A percentile compares a stretch with the other conserved stretches of the same genome.
These are phyloP conservation scores for Backusella tuberculispora DNA, from an alignment of 192 early-diverging fungal genomes.

Conservation along the genomic window DNA sequence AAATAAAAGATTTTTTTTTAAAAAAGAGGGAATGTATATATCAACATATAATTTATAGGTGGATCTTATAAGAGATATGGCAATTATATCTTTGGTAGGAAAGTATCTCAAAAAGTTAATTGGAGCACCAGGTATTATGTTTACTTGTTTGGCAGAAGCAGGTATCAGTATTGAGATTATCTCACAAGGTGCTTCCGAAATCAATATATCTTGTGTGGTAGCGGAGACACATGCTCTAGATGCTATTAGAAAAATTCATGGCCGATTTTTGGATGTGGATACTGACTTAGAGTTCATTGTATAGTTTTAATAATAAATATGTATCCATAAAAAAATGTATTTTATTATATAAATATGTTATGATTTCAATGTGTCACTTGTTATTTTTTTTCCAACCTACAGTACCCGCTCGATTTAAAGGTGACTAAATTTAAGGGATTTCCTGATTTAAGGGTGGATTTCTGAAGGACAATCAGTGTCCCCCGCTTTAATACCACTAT, in stretches of 20 bases:
- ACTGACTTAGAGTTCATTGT: constrained; percentile 18
- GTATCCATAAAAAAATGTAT: too few relatives aligned
- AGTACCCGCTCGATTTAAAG: too few relatives aligned
- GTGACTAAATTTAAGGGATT: too few relatives aligned
- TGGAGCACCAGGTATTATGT: constrained; percentile 85
- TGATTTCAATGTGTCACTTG: too few relatives aligned
- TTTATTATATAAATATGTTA: too few relatives aligned
- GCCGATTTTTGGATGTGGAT: constrained; percentile 51
- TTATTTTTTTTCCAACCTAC: too few relatives aligned
- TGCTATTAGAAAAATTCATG: constrained; percentile 81
- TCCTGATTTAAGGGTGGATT: too few relatives aligned
- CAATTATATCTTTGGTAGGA: constrained; percentile 91
- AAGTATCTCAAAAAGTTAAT: constrained; percentile 88
- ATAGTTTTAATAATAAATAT: neutral
- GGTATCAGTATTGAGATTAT: constrained; percentile 95
- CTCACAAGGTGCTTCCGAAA: constrained; percentile 91
- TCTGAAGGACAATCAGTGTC: too few relatives aligned
- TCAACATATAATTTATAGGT: constrained; percentile 44
- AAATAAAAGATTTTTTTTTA: constrained; percentile 27
- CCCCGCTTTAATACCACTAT: too few relatives aligned
- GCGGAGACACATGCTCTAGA: constrained; percentile 58
- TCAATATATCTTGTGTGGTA: constrained; percentile 93
- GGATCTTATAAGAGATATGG: constrained; percentile 65
- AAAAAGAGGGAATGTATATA: neutral
- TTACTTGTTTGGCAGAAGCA: constrained; percentile 74